A percentile compares a stretch with the other conserved stretches of the same genome.
Evolutionary conservation across 169 alveolate genomes (phyloP).

Genomic region (Eimeria brunetti): DNA sequence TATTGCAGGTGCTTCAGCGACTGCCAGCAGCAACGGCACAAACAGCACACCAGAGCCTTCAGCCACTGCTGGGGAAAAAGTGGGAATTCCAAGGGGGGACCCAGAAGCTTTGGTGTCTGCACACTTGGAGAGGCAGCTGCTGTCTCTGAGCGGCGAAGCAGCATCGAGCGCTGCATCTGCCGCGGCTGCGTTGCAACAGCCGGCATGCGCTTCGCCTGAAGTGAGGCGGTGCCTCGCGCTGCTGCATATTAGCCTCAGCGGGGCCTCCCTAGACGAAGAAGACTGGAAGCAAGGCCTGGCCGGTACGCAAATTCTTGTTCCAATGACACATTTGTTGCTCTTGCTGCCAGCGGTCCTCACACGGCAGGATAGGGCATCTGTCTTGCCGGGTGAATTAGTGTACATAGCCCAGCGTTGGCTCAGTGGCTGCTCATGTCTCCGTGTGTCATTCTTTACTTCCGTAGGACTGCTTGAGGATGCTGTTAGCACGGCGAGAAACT

Average conservation of each 20-base stretch:
- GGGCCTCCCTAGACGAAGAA: conserved; percentile 16
- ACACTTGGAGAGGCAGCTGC: conserved; percentile 63
- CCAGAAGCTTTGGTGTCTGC: conserved; percentile 31
- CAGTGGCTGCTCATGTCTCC: background rate
- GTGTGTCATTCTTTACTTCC: background rate
- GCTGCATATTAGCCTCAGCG: conserved; percentile 59
- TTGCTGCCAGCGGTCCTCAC: background rate
- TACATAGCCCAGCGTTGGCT: background rate
- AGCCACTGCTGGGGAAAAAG: background rate
- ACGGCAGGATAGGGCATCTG: background rate
- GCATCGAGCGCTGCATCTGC: conserved; percentile 57
- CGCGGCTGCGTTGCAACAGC: conserved; percentile 57
- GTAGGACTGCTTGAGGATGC: conserved; percentile 18
- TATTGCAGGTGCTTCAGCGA: conserved; percentile 18
- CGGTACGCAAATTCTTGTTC: background rate
- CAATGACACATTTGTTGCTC: background rate
- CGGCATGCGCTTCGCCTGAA: conserved; percentile 40
- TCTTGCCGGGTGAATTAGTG: background rate
- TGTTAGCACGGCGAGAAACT: conserved; percentile 20
- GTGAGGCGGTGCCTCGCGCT: conserved; percentile 46
- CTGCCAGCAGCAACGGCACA: conserved; percentile 2
- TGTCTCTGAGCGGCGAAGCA: conserved; percentile 52
- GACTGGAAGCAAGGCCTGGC: conserved; percentile 48
- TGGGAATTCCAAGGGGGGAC: background rate
- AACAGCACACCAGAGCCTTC: background rate